phyloP scores from a whole-genome alignment of 2,329 filamentous ascomycete species.

The Fusarium multiceps region DNA sequence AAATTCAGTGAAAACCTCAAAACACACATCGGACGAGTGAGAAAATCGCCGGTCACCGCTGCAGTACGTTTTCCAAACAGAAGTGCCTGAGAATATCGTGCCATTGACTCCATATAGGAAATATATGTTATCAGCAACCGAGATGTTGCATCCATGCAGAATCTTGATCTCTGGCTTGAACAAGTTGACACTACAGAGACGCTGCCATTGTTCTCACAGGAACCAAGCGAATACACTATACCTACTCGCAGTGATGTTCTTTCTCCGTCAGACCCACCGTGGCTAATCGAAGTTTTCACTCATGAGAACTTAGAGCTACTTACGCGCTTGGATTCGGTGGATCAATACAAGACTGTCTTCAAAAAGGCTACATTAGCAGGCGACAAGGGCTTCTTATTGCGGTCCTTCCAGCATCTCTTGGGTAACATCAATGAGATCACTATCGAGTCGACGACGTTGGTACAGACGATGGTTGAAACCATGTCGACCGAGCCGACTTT shows the following conservation, averaged over 20 bases:
- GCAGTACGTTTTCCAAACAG: too few relatives aligned
- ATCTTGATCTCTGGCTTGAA: neutral
- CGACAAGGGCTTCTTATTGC: neutral
- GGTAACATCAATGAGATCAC: neutral
- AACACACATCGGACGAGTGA: neutral
- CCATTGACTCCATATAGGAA: neutral
- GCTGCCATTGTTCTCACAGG: neutral
- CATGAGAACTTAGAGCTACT: neutral
- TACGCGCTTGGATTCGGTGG: neutral
- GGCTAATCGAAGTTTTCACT: slow-evolving; percentile 1
- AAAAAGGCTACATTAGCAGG: neutral
- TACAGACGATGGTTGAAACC: neutral
- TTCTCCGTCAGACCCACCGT: neutral
- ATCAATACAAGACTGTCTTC: neutral
- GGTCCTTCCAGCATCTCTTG: neutral
- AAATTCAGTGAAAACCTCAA: neutral
- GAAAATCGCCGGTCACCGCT: neutral
- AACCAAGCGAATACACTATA: neutral
- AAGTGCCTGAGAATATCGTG: accelerated
- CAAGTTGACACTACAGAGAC: neutral
- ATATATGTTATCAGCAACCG: slow-evolving; percentile 11
- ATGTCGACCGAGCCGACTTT: neutral
- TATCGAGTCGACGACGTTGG: accelerated
- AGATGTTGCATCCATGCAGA: neutral
- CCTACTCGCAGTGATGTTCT: accelerated